These are phyloP conservation scores for Diplodia intermedia DNA, from an alignment of 2,329 filamentous ascomycete genomes.

Conservation along the genomic window DNA sequence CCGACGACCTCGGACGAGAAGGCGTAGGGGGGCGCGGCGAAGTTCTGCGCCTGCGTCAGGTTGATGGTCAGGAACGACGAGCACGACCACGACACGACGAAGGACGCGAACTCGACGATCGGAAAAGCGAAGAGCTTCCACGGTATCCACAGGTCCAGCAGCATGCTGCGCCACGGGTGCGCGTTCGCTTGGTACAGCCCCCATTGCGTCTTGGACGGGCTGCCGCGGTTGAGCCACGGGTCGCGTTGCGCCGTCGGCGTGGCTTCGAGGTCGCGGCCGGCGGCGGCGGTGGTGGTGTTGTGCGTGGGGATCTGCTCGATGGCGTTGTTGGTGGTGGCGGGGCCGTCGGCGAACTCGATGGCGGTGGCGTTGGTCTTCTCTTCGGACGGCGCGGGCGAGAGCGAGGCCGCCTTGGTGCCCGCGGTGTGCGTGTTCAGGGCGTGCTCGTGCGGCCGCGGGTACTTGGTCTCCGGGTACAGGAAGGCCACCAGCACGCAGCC, in stretches of 20 bases:
- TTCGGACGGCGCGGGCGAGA: conserved; percentile 26
- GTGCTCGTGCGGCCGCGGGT: conserved; percentile 55
- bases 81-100: conserved; percentile 67
- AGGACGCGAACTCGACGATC: conserved; percentile 67
- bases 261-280: conserved; percentile 38
- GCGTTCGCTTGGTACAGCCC: conserved; percentile 58
- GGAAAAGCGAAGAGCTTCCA: conserved; percentile 69
- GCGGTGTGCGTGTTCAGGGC: conserved; percentile 34
- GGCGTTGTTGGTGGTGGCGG: conserved; percentile 32
- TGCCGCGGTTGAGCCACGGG: conserved; percentile 63
- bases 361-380: conserved; percentile 38
- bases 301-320: conserved; percentile 39
- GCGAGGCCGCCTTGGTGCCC: conserved; percentile 21
- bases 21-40: conserved; percentile 63
- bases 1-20: conserved; percentile 59
- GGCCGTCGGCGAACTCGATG: conserved; percentile 32
- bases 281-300: conserved; percentile 33
- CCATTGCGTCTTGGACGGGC: conserved; percentile 64
- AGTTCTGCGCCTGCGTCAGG: conserved; percentile 63
- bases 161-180: conserved; percentile 55
- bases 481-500: conserved; percentile 62
- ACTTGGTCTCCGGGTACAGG: conserved; percentile 70
- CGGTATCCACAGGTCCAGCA: conserved; percentile 65
- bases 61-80: conserved; percentile 66
- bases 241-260: conserved; percentile 55